Evolutionary conservation across 495 filamentous ascomycete species (phyloP).

Genomic region (Thermochaetoides thermophila): DNA sequence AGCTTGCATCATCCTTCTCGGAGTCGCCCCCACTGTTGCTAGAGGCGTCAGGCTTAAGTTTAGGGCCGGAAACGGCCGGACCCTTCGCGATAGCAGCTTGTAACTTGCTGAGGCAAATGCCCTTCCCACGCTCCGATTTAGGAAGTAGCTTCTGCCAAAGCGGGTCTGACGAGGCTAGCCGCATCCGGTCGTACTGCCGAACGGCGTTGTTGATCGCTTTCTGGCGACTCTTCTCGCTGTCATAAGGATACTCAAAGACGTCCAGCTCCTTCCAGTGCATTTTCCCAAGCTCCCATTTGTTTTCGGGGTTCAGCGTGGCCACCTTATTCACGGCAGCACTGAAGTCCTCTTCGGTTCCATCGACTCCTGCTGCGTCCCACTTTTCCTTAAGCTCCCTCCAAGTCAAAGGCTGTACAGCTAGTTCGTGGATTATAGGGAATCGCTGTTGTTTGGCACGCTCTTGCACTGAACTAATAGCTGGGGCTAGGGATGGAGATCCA

Average conservation of each 20-base stretch:
- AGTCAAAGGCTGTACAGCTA: conserved; percentile 47
- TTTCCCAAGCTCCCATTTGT: conserved; percentile 53
- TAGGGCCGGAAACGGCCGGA: conserved; percentile 41
- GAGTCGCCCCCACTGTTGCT: conserved; percentile 43
- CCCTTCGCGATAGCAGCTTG: conserved; percentile 44
- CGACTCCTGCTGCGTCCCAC: too few species aligned
- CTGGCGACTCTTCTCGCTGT: conserved; percentile 50
- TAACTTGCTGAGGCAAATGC: conserved; percentile 64
- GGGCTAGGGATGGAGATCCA: conserved; percentile 35
- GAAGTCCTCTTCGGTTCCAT: conserved; percentile 40
- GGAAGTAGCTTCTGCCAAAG: conserved; percentile 71
- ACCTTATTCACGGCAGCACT: conserved; percentile 41
- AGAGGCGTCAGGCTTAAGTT: conserved; percentile 40
- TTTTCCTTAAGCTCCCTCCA: conserved; percentile 40
- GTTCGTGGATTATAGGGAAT: conserved; percentile 57
- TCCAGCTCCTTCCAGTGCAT: conserved; percentile 70
- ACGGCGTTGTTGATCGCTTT: conserved; percentile 76
- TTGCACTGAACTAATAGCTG: conserved; percentile 37
- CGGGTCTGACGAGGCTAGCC: conserved; percentile 54
- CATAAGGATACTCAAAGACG: conserved; percentile 63
- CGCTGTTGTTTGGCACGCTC: conserved; percentile 38
- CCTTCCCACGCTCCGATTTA: conserved; percentile 61
- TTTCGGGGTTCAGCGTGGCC: conserved; percentile 37
- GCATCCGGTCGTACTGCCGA: conserved; percentile 61
- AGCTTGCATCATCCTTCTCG: conserved; percentile 22